Percentiles rank a stretch among this genome's conserved stretches.
phyloP scores from a whole-genome alignment of 1,284 basidiomycete genomes.

The Heterobasidion occidentale region DNA sequence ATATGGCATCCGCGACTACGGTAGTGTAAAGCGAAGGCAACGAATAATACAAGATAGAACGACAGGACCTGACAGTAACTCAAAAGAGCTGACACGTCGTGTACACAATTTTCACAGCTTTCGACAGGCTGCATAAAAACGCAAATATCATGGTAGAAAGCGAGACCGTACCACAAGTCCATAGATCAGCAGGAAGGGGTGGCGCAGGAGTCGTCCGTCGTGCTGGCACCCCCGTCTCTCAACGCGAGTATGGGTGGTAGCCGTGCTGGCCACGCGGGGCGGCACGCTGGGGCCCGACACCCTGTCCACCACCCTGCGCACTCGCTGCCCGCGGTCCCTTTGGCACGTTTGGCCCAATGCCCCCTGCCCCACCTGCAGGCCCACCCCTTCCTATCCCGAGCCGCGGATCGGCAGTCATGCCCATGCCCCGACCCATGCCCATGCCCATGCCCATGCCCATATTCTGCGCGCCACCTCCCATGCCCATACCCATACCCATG shows the following conservation, averaged over 20 bases:
- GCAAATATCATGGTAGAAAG: background rate
- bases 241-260: constrained; percentile 76
- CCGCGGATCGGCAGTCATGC: constrained; percentile 14
- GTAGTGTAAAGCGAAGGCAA: background rate
- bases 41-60: constrained; percentile 1
- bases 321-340: constrained; percentile 56
- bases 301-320: constrained; percentile 32
- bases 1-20: background rate
- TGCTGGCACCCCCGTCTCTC: constrained; percentile 2
- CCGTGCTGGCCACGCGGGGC: constrained; percentile 66
- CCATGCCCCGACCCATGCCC: constrained; percentile 24
- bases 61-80: background rate
- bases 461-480: constrained; percentile 3
- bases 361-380: constrained; percentile 17
- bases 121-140: background rate
- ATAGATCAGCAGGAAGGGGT: too few species aligned
- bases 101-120: background rate
- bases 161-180: too few species aligned
- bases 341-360: constrained; percentile 50
- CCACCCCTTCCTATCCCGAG: constrained; percentile 33
- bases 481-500: constrained; percentile 9
- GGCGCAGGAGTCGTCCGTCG: too few species aligned
- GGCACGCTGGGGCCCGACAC: constrained; percentile 68
- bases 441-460: background rate
- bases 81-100: background rate